Percentiles rank a stretch among this genome's conserved stretches.
Evolutionary conservation across 257 asterid genomes (phyloP).

Genomic region (Perilla frutescens): DNA sequence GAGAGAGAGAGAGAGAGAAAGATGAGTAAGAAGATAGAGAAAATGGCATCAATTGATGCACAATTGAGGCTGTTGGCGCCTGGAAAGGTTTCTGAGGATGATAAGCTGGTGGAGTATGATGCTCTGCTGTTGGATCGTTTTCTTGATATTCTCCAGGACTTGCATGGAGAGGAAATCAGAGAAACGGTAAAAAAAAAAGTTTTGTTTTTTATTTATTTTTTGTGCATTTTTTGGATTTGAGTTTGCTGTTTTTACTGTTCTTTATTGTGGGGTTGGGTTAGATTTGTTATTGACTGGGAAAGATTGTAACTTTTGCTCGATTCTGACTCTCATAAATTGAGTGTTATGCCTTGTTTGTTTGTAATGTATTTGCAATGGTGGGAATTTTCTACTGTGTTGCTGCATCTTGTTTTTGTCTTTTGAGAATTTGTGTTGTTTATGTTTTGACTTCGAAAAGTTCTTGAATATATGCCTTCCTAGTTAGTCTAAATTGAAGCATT

Average conservation of each 20-base stretch:
- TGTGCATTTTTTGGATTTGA: neutral
- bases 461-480: constrained; percentile 13
- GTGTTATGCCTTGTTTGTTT: neutral
- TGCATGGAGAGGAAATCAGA: constrained; percentile 91
- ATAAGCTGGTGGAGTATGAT: constrained; percentile 93
- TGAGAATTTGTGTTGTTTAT: neutral
- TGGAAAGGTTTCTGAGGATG: constrained; percentile 93
- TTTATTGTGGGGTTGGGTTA: neutral
- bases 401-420: neutral
- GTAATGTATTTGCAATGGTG: constrained; percentile 1
- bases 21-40: constrained; percentile 67
- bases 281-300: constrained; percentile 8
- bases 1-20: constrained; percentile 24
- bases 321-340: neutral
- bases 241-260: neutral
- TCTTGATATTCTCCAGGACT: constrained; percentile 89
- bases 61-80: constrained; percentile 91
- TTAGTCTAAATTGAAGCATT: constrained; percentile 3
- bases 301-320: constrained; percentile 4
- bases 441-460: constrained; percentile 8
- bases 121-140: constrained; percentile 92
- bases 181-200: constrained; percentile 62
- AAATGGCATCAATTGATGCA: constrained; percentile 96
- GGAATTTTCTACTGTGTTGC: neutral
- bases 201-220: constrained; percentile 11